Base-by-base conservation (phyloP, 306 rosid species). In the Abrus precatorius region DNA sequence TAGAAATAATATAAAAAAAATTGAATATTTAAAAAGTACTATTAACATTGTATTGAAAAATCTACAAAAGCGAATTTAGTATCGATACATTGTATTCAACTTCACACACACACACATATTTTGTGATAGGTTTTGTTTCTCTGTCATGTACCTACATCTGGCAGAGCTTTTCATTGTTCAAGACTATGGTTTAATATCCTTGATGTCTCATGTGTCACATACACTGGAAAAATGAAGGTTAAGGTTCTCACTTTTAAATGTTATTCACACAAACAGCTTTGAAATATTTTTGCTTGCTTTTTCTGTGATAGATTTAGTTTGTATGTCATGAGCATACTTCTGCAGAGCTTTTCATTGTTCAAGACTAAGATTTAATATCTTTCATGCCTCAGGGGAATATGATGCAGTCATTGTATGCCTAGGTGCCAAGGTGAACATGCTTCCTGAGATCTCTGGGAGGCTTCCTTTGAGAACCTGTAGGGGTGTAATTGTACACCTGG, bases 401-500 rank as follows among this genome's bases (percentile, higher is more conserved):
- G 88, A 95, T 62, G 97, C 96, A 27, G 91, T 93, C 63, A 81
- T 91, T 53, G 54, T 95, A 76, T 91, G 99, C 87, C 84, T 95
- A 33, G 99, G 99, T 75, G 98, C 96, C 84, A 91, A 90, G 57
- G 94, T 82, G 27, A 91, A 88, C 81, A 85, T 84, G 86, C 93
- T 95, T 83, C 93, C 93, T 45, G 98, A 95, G 82, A 90, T 95
- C 67, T 79, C 90, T 43, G 97, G 98, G 84, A 90, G 80, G 88
- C 93, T 95, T 87, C 99, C 98, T 59, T 81, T 95, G 85, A 91
- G 98, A 84, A 90, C 94, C 9, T 91, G 99, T 69, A 88, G 99
- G 77, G 99, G 99, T 73, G 92, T 95, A 7, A 90, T 93, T 84
- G 92, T 91, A 13, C 91, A 95, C 55, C 78, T 95, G 69, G 87